Evolutionary conservation across 108 stramenopile genomes (phyloP).

Genomic region (Conticribra guillardii): DNA sequence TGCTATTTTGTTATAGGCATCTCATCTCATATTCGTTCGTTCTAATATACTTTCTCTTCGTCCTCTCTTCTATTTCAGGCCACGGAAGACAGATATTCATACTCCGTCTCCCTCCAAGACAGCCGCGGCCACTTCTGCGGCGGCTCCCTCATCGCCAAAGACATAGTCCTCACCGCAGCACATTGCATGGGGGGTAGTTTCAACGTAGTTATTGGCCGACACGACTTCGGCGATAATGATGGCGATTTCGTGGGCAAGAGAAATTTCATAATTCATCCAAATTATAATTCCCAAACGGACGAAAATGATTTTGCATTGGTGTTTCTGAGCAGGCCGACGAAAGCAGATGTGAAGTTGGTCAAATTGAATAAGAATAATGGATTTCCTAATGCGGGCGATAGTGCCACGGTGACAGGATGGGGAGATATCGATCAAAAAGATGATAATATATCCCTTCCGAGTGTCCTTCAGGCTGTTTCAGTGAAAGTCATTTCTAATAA

Average conservation of each 20-base stretch:
- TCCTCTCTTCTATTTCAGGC: too few relatives aligned
- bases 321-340: slow-evolving; percentile 15
- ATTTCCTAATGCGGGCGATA: slow-evolving; percentile 1
- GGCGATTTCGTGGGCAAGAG: neutral
- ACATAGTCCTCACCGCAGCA: slow-evolving; percentile 28
- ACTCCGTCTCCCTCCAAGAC: neutral
- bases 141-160: slow-evolving; percentile 20
- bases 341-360: neutral
- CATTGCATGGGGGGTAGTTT: slow-evolving; percentile 4
- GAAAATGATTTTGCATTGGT: slow-evolving; percentile 51
- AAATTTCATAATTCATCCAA: slow-evolving; percentile 31
- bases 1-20: too few relatives aligned
- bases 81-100: neutral
- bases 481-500: slow-evolving; percentile 49
- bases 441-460: neutral
- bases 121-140: slow-evolving; percentile 19
- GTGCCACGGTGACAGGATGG: slow-evolving; percentile 11
- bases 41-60: too few relatives aligned
- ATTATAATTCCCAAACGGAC: slow-evolving; percentile 21
- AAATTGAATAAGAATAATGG: slow-evolving; percentile 29
- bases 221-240: neutral
- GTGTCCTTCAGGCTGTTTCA: slow-evolving; percentile 40
- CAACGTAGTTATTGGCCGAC: neutral
- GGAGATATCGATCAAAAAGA: slow-evolving; percentile 7
- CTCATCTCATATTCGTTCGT: too few relatives aligned